Evolutionary conservation across 2,329 filamentous ascomycete genomes (phyloP), one percentile per base, ranked within the genome.

Genomic region (Fusarium floridanum): DNA sequence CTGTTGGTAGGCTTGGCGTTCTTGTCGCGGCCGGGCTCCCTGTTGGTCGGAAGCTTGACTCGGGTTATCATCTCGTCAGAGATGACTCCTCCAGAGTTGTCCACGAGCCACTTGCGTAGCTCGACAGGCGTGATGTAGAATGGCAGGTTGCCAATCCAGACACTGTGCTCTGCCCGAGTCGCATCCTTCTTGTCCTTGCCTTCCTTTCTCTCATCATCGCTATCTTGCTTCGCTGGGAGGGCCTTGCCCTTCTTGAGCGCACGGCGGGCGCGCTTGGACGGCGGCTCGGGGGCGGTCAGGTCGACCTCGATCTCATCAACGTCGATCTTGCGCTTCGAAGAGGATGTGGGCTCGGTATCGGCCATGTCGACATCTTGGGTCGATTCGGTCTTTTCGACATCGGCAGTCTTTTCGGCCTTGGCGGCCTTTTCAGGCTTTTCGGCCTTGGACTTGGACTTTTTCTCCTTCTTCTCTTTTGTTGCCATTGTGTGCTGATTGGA

Each of bases 71-170:
- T 89, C 59, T 91, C 89, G 65, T 91, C 88, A 34, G 89, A 85
- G 72, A 95, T 91, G 66, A 87, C 85, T 70, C 91, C 92, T 59
- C 91, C 91, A 8, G 91, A 91, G 80, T 91, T 90, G 41, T 91
- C 89, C 37, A 92, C 89, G n/a, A 99, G 85, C 88, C 97, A 98
- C 70, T 89, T 89, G 79, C 92, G 91, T 59, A 99, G 85, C 72
- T 95, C 91, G 14, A 90, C 86, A 68, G 93, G 91, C 53, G 93
- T 97, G 45, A 93, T 87, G 56, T 90, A 91, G 87, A 96, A 99
- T n/a, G 93, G 91, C 72, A 99, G 85, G 83, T 99, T 99, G 78
- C 97, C 97, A 77, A 99, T 94, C 97, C 97, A 99, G 75, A 99
- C 91, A 72, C 95, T 94, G 83, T 95, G 91, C 20, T 94, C 91